Evolutionary conservation across 352 stramenopile genomes (phyloP).

Genomic region (Phytophthora vignae): DNA sequence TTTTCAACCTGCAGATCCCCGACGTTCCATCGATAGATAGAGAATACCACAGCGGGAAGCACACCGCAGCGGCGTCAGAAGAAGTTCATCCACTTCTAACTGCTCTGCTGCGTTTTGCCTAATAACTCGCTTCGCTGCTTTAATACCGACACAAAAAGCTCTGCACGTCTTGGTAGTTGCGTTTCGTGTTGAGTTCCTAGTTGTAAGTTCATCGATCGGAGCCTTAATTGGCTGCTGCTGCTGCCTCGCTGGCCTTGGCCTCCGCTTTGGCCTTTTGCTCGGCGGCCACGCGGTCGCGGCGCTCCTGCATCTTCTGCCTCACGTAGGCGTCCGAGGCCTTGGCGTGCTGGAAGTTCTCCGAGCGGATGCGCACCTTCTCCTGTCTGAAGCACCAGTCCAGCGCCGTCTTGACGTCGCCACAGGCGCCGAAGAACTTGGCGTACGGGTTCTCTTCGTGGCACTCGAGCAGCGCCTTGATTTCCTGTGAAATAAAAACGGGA

Average conservation of each 20-base stretch:
- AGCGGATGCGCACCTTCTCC: slow-evolving; percentile 72
- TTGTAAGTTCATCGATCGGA: background rate
- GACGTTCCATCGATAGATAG: slow-evolving; percentile 28
- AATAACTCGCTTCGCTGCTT: slow-evolving; percentile 26
- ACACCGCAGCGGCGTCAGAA: slow-evolving; percentile 2
- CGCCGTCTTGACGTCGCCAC: slow-evolving; percentile 73
- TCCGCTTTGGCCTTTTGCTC: slow-evolving; percentile 26
- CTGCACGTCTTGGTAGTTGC: background rate
- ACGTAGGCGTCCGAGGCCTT: slow-evolving; percentile 75
- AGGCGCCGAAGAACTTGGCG: slow-evolving; percentile 82
- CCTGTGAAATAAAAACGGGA: slow-evolving; percentile 41
- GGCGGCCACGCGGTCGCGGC: slow-evolving; percentile 52
- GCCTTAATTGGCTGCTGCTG: slow-evolving; percentile 19
- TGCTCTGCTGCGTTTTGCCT: slow-evolving; percentile 20
- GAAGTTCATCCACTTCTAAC: slow-evolving; percentile 5
- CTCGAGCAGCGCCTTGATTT: slow-evolving; percentile 69
- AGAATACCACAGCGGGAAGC: slow-evolving; percentile 7
- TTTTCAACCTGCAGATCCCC: background rate
- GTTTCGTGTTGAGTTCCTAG: slow-evolving; percentile 9
- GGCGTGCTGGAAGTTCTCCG: slow-evolving; percentile 70
- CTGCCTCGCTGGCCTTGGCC: slow-evolving; percentile 7
- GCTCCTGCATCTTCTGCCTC: slow-evolving; percentile 82
- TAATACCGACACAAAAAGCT: slow-evolving; percentile 30
- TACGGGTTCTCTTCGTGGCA: slow-evolving; percentile 83
- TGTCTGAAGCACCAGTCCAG: slow-evolving; percentile 83